Percentiles rank a stretch among this genome's conserved stretches.
Conservation (phyloP, 2,329 filamentous ascomycete species). For the Whalleya microplaca region DNA sequence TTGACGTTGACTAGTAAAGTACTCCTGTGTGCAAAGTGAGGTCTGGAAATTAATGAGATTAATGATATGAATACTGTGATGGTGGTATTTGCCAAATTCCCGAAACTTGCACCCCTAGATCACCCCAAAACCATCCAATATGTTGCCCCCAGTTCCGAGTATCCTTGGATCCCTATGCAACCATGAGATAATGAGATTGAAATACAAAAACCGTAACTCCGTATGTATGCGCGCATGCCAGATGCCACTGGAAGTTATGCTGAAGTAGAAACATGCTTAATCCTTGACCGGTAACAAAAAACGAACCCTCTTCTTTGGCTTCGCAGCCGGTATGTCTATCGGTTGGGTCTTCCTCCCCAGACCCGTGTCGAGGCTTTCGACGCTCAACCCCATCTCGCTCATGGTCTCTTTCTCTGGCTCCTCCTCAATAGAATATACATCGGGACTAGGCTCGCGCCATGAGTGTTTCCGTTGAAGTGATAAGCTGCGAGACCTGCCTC, state of each 20-base stretch:
- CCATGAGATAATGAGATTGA: constrained; percentile 5
- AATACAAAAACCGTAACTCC: constrained; percentile 23
- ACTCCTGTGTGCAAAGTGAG: background rate
- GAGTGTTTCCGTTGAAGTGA: constrained; percentile 49
- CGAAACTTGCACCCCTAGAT: constrained; percentile 4
- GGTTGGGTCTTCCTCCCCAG: constrained; percentile 36
- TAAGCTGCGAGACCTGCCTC: constrained; percentile 37
- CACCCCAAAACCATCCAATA: constrained; percentile 1
- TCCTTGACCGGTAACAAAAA: constrained; percentile 55
- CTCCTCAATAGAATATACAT: constrained; percentile 64
- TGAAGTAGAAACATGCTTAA: constrained; percentile 13
- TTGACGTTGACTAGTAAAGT: background rate
- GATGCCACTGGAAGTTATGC: background rate
- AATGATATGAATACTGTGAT: background rate
- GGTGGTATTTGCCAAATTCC: constrained; percentile 12
- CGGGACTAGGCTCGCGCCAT: constrained; percentile 62
- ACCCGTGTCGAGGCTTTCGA: constrained; percentile 35
- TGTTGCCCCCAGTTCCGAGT: constrained; percentile 10
- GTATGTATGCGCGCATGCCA: constrained; percentile 18
- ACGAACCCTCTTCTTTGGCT: constrained; percentile 60
- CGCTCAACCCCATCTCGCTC: constrained; percentile 46
- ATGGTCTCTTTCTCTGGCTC: constrained; percentile 58
- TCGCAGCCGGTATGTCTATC: constrained; percentile 48
- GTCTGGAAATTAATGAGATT: background rate
- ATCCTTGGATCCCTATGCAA: constrained; percentile 19